phyloP scores from a whole-genome alignment of 1,139 yeast genomes.

The Lizanozyma gosingica region DNA sequence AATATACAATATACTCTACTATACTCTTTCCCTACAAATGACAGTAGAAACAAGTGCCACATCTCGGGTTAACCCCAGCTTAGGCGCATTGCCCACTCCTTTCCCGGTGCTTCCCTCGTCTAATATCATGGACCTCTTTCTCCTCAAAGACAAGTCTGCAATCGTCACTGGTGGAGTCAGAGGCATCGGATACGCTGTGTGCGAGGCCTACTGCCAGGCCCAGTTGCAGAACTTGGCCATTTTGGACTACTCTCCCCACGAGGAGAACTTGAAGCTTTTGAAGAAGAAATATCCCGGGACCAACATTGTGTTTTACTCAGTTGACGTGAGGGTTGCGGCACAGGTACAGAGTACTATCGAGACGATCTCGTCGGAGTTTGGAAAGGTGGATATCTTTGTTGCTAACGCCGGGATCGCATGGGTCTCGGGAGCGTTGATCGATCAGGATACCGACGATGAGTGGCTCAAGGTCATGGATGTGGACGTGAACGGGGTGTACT shows the following conservation, averaged over 20 bases:
- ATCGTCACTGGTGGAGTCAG: constrained; percentile 34
- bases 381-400: constrained; percentile 40
- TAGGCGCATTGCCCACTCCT: not conserved
- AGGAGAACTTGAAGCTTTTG: constrained; percentile 22
- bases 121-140: constrained; percentile 11
- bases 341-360: constrained; percentile 27
- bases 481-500: constrained; percentile 37
- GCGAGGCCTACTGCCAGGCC: constrained; percentile 31
- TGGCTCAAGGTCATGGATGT: constrained; percentile 39
- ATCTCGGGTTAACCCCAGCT: not conserved
- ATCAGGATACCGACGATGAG: constrained; percentile 21
- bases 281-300: constrained; percentile 22
- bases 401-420: constrained; percentile 48
- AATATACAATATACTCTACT: too few species aligned
- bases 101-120: not conserved
- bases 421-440: constrained; percentile 26
- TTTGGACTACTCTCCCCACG: constrained; percentile 27
- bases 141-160: constrained; percentile 28
- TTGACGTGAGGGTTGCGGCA: constrained; percentile 34
- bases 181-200: constrained; percentile 34
- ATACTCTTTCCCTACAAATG: too few species aligned
- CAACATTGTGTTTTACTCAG: constrained; percentile 23
- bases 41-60: not conserved
- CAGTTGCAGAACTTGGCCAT: constrained; percentile 35
- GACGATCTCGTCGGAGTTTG: constrained; percentile 24